Conservation (phyloP, 345 rosid genomes). For the Syzygium jambos region DNA sequence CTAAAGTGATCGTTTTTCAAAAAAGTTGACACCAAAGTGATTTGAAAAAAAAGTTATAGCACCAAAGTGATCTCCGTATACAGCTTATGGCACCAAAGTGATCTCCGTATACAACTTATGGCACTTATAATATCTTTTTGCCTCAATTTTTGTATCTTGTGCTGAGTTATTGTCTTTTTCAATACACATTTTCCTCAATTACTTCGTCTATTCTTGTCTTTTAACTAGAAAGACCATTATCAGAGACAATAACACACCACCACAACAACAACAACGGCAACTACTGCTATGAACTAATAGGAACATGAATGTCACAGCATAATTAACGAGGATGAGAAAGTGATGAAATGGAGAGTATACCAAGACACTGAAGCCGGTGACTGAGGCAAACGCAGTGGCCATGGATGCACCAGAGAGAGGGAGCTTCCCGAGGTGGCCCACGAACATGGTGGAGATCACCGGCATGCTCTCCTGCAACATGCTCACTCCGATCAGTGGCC, state of each 20-base stretch:
- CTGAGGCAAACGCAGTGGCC: conserved; percentile 36
- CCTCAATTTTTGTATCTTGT: neutral
- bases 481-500: conserved; percentile 29
- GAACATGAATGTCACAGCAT: neutral
- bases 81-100: too few relatives aligned
- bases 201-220: neutral
- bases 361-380: conserved; percentile 36
- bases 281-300: neutral
- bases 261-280: neutral
- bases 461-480: conserved; percentile 33
- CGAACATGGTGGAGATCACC: conserved; percentile 33
- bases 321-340: neutral
- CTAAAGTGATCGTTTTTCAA: too few relatives aligned
- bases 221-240: neutral
- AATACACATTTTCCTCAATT: neutral
- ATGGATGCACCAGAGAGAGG: conserved; percentile 36
- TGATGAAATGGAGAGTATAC: neutral
- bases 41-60: too few relatives aligned
- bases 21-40: too few relatives aligned
- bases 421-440: conserved; percentile 39
- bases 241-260: neutral
- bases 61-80: too few relatives aligned
- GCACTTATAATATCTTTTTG: too few relatives aligned
- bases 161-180: neutral
- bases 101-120: too few relatives aligned